Evolutionary conservation across 2,329 filamentous ascomycete genomes (phyloP).

Genomic region (Ceratocystis eucalypticola): DNA sequence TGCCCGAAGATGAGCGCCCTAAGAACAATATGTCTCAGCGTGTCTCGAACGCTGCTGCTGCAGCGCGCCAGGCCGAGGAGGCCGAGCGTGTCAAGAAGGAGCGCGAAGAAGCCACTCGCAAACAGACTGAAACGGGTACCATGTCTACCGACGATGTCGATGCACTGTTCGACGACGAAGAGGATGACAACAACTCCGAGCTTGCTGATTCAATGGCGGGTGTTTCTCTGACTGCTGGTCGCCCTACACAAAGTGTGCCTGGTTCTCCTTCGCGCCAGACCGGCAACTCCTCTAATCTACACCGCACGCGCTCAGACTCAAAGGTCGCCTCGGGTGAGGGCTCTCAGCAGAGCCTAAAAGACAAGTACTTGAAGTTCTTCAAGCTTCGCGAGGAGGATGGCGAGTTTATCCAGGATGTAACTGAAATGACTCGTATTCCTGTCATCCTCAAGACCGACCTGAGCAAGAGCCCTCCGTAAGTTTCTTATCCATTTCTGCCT

Average conservation of each 20-base stretch:
- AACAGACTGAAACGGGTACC: slow-evolving; percentile 87
- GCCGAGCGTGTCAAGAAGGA: slow-evolving; percentile 72
- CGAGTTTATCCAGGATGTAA: slow-evolving; percentile 95
- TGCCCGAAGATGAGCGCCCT: slow-evolving; percentile 91
- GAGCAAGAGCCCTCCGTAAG: slow-evolving; percentile 98
- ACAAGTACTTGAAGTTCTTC: slow-evolving; percentile 89
- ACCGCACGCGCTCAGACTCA: slow-evolving; percentile 88
- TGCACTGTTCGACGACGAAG: slow-evolving; percentile 89
- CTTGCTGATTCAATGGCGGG: slow-evolving; percentile 84
- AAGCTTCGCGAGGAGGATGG: slow-evolving; percentile 80
- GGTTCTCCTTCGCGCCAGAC: slow-evolving; percentile 73
- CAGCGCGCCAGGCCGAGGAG: slow-evolving; percentile 67
- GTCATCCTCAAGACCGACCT: slow-evolving; percentile 97
- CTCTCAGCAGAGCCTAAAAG: slow-evolving; percentile 76
- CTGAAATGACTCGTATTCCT: slow-evolving; percentile 94
- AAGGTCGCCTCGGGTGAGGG: slow-evolving; percentile 67
- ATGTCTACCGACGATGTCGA: slow-evolving; percentile 88
- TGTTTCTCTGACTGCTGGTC: slow-evolving; percentile 66
- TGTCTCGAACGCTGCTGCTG: slow-evolving; percentile 59
- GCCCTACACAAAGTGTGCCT: slow-evolving; percentile 88
- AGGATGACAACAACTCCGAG: slow-evolving; percentile 66
- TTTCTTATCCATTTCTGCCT: slow-evolving; percentile 26
- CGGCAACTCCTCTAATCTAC: slow-evolving; percentile 48
- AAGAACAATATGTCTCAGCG: slow-evolving; percentile 65
- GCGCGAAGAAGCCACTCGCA: slow-evolving; percentile 77